These are phyloP conservation scores for Dryas alaskensis DNA, from an alignment of 306 rosid genomes.

Conservation along the genomic window DNA sequence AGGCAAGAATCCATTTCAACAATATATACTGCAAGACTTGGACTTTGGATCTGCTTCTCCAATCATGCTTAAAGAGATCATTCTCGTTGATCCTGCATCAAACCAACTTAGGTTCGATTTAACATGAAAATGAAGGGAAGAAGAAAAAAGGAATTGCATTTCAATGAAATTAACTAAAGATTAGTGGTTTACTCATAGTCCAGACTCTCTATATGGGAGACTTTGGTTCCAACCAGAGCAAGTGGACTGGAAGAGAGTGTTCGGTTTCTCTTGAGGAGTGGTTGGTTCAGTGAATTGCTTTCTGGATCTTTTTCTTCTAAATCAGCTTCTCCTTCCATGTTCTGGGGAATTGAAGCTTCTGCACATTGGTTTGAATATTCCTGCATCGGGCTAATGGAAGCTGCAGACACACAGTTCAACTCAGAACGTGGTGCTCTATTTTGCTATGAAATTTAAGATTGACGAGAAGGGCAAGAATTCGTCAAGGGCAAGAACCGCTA, in stretches of 20 bases:
- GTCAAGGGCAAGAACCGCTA: background rate
- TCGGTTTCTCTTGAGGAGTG: conserved; percentile 62
- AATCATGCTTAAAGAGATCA: conserved; percentile 81
- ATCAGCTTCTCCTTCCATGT: conserved; percentile 40
- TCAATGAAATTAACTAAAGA: background rate
- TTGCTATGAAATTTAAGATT: background rate
- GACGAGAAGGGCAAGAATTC: background rate
- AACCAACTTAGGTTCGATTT: conserved; percentile 5
- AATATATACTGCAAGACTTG: conserved; percentile 74
- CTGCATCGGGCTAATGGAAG: conserved; percentile 43
- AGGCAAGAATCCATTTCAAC: conserved; percentile 72
- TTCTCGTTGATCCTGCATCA: conserved; percentile 87
- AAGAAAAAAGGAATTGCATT: background rate
- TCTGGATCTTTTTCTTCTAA: conserved; percentile 67
- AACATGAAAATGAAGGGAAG: background rate
- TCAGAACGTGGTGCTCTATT: background rate
- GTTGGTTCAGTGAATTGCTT: conserved; percentile 48
- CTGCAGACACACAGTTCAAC: background rate
- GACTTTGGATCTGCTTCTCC: conserved; percentile 79
- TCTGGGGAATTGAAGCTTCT: conserved; percentile 28
- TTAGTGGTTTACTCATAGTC: conserved; percentile 59
- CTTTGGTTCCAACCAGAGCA: conserved; percentile 75
- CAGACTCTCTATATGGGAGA: conserved; percentile 79
- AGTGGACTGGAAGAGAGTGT: conserved; percentile 72
- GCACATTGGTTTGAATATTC: conserved; percentile 27